phyloP scores from a whole-genome alignment of 2,329 filamentous ascomycete species.

The Phyllosticta citrichinensis region DNA sequence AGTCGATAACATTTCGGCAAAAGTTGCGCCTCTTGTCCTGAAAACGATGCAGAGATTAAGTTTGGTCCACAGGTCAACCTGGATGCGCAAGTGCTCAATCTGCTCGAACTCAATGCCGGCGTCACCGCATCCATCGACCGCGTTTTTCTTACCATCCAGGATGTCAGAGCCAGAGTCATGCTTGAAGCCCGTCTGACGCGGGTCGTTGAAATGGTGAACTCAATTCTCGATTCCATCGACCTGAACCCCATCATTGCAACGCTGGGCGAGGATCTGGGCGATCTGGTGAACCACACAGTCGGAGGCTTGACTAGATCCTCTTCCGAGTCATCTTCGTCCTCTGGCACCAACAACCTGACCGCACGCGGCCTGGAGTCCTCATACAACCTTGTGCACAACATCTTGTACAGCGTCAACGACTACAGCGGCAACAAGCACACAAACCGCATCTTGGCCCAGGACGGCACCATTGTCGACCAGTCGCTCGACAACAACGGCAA shows the following conservation, averaged over 20 bases:
- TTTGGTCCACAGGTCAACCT: slow-evolving; percentile 39
- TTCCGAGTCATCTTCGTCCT: slow-evolving; percentile 4
- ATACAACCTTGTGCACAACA: slow-evolving; percentile 40
- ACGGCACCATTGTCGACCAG: slow-evolving; percentile 45
- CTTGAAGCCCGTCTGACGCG: slow-evolving; percentile 52
- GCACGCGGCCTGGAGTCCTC: slow-evolving; percentile 23
- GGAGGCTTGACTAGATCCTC: slow-evolving; percentile 14
- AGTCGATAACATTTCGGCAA: slow-evolving; percentile 50
- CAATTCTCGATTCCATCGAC: slow-evolving; percentile 49
- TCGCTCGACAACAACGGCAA: slow-evolving; percentile 45
- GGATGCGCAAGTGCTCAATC: slow-evolving; percentile 47
- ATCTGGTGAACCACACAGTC: slow-evolving; percentile 37
- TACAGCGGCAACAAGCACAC: slow-evolving; percentile 44
- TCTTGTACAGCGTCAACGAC: slow-evolving; percentile 52
- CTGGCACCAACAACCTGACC: neutral
- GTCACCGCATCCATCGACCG: slow-evolving; percentile 49
- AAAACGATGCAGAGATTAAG: neutral
- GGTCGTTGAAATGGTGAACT: slow-evolving; percentile 48
- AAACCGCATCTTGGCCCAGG: slow-evolving; percentile 47
- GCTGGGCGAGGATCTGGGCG: slow-evolving; percentile 40
- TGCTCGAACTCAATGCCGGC: slow-evolving; percentile 52
- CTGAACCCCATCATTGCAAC: slow-evolving; percentile 51
- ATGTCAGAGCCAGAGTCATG: slow-evolving; percentile 48
- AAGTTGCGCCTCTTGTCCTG: slow-evolving; percentile 17
- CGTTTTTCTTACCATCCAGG: slow-evolving; percentile 47